Evolutionary conservation across 352 stramenopile genomes (phyloP).

Genomic region (Phytophthora macrochlamydospora): DNA sequence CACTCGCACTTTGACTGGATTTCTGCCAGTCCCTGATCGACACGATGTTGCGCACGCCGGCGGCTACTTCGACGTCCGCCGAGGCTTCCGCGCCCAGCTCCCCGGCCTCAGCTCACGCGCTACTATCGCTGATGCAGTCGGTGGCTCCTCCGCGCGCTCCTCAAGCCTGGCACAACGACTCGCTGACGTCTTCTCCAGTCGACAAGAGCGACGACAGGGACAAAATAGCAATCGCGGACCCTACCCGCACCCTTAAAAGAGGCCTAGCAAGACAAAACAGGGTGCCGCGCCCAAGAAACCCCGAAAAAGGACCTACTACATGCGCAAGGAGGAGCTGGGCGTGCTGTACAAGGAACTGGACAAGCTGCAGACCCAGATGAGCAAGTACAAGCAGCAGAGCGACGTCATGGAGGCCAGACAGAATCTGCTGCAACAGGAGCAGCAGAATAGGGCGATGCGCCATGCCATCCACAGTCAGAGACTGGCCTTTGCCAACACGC

Average conservation of each 20-base stretch:
- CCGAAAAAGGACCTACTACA: slow-evolving; percentile 53
- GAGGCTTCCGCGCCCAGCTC: slow-evolving; percentile 28
- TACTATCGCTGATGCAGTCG: slow-evolving; percentile 36
- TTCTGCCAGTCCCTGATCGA: neutral
- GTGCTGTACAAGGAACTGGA: slow-evolving; percentile 28
- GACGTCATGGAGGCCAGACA: slow-evolving; percentile 29
- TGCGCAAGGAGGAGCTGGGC: slow-evolving; percentile 48
- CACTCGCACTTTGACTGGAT: neutral
- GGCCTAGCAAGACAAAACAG: neutral
- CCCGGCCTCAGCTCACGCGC: slow-evolving; percentile 24
- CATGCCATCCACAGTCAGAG: slow-evolving; percentile 40
- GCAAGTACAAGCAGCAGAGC: slow-evolving; percentile 25
- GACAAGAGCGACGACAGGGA: slow-evolving; percentile 8
- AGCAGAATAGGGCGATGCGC: slow-evolving; percentile 35
- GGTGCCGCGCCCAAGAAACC: slow-evolving; percentile 25
- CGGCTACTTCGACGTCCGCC: slow-evolving; percentile 3
- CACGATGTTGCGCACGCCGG: slow-evolving; percentile 7
- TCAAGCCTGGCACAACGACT: slow-evolving; percentile 8
- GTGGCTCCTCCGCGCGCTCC: slow-evolving; percentile 17
- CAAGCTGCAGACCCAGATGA: slow-evolving; percentile 26
- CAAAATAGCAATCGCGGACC: too few relatives aligned
- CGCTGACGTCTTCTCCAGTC: too few relatives aligned
- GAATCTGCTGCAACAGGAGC: slow-evolving; percentile 20
- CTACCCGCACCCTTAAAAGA: neutral
- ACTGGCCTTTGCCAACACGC: slow-evolving; percentile 42